phyloP scores from a whole-genome alignment of 1,139 yeast species.

The Barnettozyma hawaiiensis region DNA sequence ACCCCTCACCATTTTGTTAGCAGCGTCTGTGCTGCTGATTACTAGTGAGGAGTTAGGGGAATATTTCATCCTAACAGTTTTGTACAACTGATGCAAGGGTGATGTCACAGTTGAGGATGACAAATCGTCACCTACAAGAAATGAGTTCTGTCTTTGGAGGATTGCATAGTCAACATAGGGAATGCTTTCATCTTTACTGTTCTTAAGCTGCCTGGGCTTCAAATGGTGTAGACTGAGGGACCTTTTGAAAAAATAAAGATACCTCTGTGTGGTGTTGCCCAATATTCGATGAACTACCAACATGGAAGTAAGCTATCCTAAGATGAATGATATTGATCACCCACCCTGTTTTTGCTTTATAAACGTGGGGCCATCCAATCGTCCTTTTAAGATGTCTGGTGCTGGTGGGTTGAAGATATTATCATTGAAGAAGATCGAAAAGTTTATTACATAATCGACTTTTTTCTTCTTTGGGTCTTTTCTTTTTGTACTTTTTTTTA shows the following conservation, averaged over 20 bases:
- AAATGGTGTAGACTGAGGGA: conserved; percentile 1
- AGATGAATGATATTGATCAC: no score
- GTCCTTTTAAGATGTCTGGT: no score
- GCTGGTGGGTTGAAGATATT: neutral
- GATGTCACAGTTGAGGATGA: neutral
- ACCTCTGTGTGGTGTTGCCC: neutral
- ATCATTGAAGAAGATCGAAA: neutral
- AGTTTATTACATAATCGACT: neutral
- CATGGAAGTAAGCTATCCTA: neutral
- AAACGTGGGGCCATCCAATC: neutral
- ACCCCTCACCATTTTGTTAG: conserved; percentile 4
- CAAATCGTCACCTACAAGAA: neutral
- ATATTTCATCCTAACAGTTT: conserved; percentile 6
- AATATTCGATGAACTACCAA: neutral
- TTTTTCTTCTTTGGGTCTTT: no score
- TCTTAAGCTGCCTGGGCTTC: conserved; percentile 1
- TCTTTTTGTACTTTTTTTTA: no score
- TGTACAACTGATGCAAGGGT: neutral
- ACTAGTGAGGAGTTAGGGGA: neutral
- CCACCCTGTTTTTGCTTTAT: no score
- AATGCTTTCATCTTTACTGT: conserved; percentile 3
- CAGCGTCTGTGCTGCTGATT: neutral
- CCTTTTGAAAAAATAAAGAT: neutral
- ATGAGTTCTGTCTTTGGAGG: conserved; percentile 3
- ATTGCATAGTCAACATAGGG: conserved; percentile 7